A percentile compares a stretch with the other conserved stretches of the same genome.
phyloP scores from a whole-genome alignment of 129 eudicot genomes.

The Centaurea solstitialis region DNA sequence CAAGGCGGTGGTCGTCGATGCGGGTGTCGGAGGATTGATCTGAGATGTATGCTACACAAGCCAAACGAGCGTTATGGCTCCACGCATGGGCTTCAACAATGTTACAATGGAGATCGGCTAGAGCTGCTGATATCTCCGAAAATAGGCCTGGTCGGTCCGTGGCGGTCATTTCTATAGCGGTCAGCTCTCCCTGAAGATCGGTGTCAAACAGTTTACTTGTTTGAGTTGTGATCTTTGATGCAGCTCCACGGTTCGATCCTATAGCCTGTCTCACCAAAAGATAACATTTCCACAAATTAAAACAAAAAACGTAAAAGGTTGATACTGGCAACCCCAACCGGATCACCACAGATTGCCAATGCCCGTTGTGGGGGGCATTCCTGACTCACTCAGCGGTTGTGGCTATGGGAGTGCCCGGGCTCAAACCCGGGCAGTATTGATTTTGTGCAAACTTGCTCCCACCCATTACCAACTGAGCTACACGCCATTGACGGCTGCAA shows the following conservation, averaged over 20 bases:
- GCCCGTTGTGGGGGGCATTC: no score
- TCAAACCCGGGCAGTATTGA: no score
- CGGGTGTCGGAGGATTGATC: constrained; percentile 46
- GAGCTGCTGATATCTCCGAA: constrained; percentile 83
- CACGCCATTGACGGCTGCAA: no score
- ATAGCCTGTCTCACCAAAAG: constrained; percentile 43
- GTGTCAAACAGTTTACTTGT: constrained; percentile 15
- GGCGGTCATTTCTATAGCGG: constrained; percentile 70
- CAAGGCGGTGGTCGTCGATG: constrained; percentile 58
- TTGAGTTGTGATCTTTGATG: constrained; percentile 29
- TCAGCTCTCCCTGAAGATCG: constrained; percentile 33
- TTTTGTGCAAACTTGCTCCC: no score
- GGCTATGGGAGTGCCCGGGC: no score
- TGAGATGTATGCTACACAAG: constrained; percentile 73
- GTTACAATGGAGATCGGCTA: constrained; percentile 76
- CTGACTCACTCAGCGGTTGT: no score
- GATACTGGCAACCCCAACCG: no score
- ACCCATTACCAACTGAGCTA: no score
- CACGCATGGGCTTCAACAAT: constrained; percentile 82
- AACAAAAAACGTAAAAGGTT: no score
- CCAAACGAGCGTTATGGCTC: constrained; percentile 79
- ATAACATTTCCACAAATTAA: background rate
- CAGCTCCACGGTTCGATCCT: constrained; percentile 27
- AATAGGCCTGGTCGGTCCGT: constrained; percentile 77
- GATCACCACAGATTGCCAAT: no score